Base-by-base conservation (phyloP, 179 eudicot species). In the Beta macrorhiza region DNA sequence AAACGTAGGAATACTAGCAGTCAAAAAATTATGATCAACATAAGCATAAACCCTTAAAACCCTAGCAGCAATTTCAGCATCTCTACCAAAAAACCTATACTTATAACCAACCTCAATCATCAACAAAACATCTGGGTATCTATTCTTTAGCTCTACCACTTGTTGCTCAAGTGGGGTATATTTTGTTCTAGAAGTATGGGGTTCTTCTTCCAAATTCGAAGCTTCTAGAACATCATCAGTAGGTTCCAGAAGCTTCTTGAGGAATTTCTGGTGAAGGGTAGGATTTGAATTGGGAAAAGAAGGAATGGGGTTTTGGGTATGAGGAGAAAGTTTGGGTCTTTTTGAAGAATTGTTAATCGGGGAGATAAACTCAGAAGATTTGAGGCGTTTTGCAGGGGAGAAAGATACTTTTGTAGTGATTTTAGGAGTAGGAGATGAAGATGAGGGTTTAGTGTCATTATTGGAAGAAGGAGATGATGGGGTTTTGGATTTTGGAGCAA, bases 1-100 rank as follows among this genome's bases (percentile, higher is more conserved):
- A 88, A 93, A 91, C 52, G 98, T 95, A n/a, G 99, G 99, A 25
- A 95, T 83, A 79, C 99, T 95, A 10, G 99, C 99, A 42, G 99
- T 95, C 76, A 95, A 87, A 67, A 95, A 93, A 70, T 81, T 95
- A 79, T 87, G 99, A 86, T 95, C 98, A 87, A 95, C 86, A 84
- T 95, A 95, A 14, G 97, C 90, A 82, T 90, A 92, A 44, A 95
- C 91, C 14, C 94, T 91, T 69, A 95, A 85, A 80, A 92, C 89
- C 87, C 96, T 89, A 83, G 98, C 93, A 14, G 98, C 99, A 76
- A 88, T 88, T 63, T 95, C 99, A 67, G 99, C 98, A 83, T 95
- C 99, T 62, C 83, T 75, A 3, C 99, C 98, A 47, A 95, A 95
- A 80, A 95, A 95, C 68, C 99, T 86, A 58, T 84, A 95, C 85